Conservation (phyloP, 2,329 filamentous ascomycete species). For the Xylariaceae sp. region DNA sequence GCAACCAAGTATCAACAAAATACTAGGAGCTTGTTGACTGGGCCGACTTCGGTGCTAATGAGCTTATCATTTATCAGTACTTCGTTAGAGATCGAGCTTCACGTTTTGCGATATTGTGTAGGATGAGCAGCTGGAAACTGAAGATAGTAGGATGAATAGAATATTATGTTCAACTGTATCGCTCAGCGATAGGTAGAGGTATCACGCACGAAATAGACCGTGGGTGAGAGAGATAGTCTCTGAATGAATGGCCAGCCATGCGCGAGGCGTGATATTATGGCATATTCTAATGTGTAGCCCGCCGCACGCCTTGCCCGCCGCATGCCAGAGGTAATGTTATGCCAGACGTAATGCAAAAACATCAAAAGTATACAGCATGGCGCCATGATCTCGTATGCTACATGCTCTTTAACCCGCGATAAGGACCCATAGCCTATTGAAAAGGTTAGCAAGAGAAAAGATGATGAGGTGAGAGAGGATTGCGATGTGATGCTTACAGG, state of each 20-base stretch:
- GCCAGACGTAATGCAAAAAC: slow-evolving; percentile 25
- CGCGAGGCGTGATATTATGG: slow-evolving; percentile 16
- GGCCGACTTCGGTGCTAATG: not conserved
- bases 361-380: slow-evolving; percentile 21
- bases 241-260: slow-evolving; percentile 16
- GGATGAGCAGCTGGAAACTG: not conserved
- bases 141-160: not conserved
- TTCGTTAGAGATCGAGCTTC: not conserved
- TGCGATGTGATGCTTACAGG: slow-evolving; percentile 43
- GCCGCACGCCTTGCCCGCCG: slow-evolving; percentile 8
- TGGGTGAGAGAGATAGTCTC: not conserved
- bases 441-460: slow-evolving; percentile 7
- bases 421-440: slow-evolving; percentile 57
- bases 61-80: not conserved
- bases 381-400: slow-evolving; percentile 3
- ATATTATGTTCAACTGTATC: not conserved
- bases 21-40: not conserved
- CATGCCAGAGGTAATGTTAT: slow-evolving; percentile 25
- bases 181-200: not conserved
- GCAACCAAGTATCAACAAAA: not conserved
- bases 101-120: not conserved
- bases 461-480: not conserved
- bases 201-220: not conserved
- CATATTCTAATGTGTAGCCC: slow-evolving; percentile 19
- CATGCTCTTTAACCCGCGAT: slow-evolving; percentile 45